A percentile compares a stretch with the other conserved stretches of the same genome.
Conservation (phyloP, 2,329 filamentous ascomycete species). For the Acarospora socialis region DNA sequence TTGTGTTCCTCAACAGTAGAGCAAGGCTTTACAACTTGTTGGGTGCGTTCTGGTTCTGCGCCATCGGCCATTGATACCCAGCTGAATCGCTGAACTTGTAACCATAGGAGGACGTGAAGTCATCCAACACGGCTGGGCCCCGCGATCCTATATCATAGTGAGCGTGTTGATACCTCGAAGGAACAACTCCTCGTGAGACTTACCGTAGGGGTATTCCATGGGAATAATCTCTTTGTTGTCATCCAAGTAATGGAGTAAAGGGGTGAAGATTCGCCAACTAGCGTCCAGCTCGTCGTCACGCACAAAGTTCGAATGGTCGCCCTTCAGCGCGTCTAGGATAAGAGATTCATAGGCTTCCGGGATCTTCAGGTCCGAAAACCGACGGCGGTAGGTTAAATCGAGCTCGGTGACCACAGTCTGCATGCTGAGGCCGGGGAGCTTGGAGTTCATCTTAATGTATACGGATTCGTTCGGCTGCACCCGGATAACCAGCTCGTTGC, state of each 20-base stretch:
- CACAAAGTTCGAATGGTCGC: slow-evolving; percentile 98
- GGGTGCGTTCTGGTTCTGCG: slow-evolving; percentile 51
- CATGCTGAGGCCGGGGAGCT: slow-evolving; percentile 96
- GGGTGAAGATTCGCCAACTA: slow-evolving; percentile 97
- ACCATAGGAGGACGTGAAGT: slow-evolving; percentile 94
- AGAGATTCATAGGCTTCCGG: slow-evolving; percentile 97
- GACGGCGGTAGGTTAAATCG: slow-evolving; percentile 90
- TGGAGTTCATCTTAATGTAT: slow-evolving; percentile 99
- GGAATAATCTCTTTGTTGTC: slow-evolving; percentile 99
- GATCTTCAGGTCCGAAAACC: slow-evolving; percentile 98
- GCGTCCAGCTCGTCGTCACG: slow-evolving; percentile 93
- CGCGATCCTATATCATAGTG: slow-evolving; percentile 58
- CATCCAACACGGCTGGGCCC: slow-evolving; percentile 87
- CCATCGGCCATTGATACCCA: slow-evolving; percentile 88
- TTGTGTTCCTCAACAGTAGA: no score
- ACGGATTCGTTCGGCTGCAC: slow-evolving; percentile 99
- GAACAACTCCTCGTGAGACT: slow-evolving; percentile 24
- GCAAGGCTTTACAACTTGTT: slow-evolving; percentile 61
- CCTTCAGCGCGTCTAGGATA: slow-evolving; percentile 94
- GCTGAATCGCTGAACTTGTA: slow-evolving; percentile 98
- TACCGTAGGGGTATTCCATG: slow-evolving; percentile 99
- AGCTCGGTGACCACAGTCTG: slow-evolving; percentile 98
- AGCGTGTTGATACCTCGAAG: slow-evolving; percentile 7
- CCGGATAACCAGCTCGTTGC: slow-evolving; percentile 97
- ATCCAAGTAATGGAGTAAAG: slow-evolving; percentile 92